A percentile compares a stretch with the other conserved stretches of the same genome.
Conservation (phyloP, 257 asterid genomes). For the Solanum virginianum region DNA sequence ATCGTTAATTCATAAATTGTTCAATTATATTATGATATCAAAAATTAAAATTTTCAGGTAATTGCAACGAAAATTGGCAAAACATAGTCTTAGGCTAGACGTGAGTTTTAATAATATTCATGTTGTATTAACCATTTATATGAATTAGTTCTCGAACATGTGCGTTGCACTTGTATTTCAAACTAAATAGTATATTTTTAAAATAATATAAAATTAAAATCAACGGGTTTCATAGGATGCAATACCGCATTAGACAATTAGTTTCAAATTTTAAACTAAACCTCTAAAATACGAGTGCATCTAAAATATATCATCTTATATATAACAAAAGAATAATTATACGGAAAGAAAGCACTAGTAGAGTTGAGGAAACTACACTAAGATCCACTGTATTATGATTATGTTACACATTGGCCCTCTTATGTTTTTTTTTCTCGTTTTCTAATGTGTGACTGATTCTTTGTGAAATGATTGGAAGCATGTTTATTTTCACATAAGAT, state of each 20-base stretch:
- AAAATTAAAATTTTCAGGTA: rapidly evolving
- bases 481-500: too few relatives aligned
- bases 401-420: background rate
- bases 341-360: background rate
- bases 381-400: background rate
- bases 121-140: too few relatives aligned
- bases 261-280: too few relatives aligned
- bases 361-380: background rate
- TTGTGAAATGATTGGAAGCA: background rate
- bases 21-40: background rate
- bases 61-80: background rate
- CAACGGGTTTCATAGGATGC: too few relatives aligned
- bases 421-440: background rate
- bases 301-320: too few relatives aligned
- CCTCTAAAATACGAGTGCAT: too few relatives aligned
- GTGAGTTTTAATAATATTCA: background rate
- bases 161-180: too few relatives aligned
- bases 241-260: too few relatives aligned
- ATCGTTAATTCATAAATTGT: background rate
- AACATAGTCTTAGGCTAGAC: background rate
- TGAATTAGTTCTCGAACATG: background rate
- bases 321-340: background rate
- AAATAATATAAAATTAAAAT: too few relatives aligned
- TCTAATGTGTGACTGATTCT: background rate
- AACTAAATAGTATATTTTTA: too few relatives aligned